Evolutionary conservation across 2,329 filamentous ascomycete genomes (phyloP), one percentile per base, ranked within the genome.

Genomic region (Xylaria sp.): DNA sequence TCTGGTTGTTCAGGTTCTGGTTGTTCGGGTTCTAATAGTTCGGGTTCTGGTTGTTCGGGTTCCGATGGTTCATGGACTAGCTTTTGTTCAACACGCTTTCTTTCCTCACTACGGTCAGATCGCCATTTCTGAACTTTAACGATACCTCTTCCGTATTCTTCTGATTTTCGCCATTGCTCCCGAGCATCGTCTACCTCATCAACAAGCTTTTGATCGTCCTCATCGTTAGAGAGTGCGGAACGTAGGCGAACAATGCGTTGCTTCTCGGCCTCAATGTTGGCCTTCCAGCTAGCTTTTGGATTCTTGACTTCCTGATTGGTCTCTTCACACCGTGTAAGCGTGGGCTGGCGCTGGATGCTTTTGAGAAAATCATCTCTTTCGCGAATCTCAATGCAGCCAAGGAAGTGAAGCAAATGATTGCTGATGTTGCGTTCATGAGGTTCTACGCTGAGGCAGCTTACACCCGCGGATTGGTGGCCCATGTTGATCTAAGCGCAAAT

Each of bases 381-480:
- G 4, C 27, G 23, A 13, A 70, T 65, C 23, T 64, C 48, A 27
- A 72, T 63, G 21, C 70, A 72, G 29, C 70, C 70, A 23, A 68
- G 29, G 27, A 67, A 71, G 47, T 72, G 70, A 3, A 67, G 37
- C 25, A 72, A 17, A n/a, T 66, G 67, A 19, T 72, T 64, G 13
- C 35, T 68, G 5, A 72, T 71, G 7, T 64, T 19, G 3, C 48
- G n/a, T 1, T 52, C 46, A 29, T 71, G 70, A 1, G 61, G 23
- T 4, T 70, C 62, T 2, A 48, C 27, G 19, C 59, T 70, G 7
- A 68, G 56, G 29, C 69, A 71, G 0, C 62, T 63, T 11, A 17
- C 15, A n/a, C 21, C 5, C 15, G 31, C 4, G 7, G 15, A n/a
- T 40, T 15, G 40, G 15, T 23, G 17, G 9, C 31, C 25, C 56